phyloP scores from a whole-genome alignment of 805 yeast genomes.

The Debaryomyces tyrocola region DNA sequence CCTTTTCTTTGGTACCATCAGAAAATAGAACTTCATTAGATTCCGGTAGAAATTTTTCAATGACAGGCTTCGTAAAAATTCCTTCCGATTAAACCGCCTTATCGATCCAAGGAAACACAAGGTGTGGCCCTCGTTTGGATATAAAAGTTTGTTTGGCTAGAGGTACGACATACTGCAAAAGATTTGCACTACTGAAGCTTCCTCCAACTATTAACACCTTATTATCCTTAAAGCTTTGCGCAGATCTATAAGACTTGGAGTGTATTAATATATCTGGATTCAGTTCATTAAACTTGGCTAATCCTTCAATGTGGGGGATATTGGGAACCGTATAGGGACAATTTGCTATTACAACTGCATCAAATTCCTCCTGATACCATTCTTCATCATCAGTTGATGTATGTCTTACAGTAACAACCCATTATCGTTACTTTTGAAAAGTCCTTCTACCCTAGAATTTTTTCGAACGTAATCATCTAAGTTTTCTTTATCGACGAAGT shows the following conservation, averaged over 20 bases:
- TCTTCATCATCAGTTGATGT: slow-evolving; percentile 13
- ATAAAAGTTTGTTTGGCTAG: slow-evolving; percentile 25
- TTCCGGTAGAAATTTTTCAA: slow-evolving; percentile 19
- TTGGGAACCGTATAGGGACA: slow-evolving; percentile 67
- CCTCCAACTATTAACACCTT: slow-evolving; percentile 47
- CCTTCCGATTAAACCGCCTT: slow-evolving; percentile 37
- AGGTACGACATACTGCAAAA: slow-evolving; percentile 41
- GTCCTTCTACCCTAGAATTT: slow-evolving; percentile 13
- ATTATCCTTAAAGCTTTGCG: slow-evolving; percentile 40
- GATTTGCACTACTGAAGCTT: slow-evolving; percentile 39
- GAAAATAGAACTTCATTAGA: slow-evolving; percentile 23
- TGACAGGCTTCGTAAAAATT: slow-evolving; percentile 27
- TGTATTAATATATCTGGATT: slow-evolving; percentile 54
- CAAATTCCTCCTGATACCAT: slow-evolving; percentile 52
- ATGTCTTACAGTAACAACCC: slow-evolving; percentile 33
- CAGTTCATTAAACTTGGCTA: slow-evolving; percentile 44
- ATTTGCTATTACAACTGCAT: slow-evolving; percentile 61
- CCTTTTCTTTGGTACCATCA: slow-evolving; percentile 22
- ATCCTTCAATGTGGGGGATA: slow-evolving; percentile 56
- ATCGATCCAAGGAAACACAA: slow-evolving; percentile 35
- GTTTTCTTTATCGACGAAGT: slow-evolving; percentile 25
- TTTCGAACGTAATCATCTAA: slow-evolving; percentile 33
- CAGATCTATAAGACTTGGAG: slow-evolving; percentile 53
- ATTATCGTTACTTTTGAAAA: slow-evolving; percentile 28
- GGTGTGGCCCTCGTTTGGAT: slow-evolving; percentile 27